These are phyloP conservation scores for Monosporascus cannonballus DNA, from an alignment of 2,329 filamentous ascomycete species.

Conservation along the genomic window DNA sequence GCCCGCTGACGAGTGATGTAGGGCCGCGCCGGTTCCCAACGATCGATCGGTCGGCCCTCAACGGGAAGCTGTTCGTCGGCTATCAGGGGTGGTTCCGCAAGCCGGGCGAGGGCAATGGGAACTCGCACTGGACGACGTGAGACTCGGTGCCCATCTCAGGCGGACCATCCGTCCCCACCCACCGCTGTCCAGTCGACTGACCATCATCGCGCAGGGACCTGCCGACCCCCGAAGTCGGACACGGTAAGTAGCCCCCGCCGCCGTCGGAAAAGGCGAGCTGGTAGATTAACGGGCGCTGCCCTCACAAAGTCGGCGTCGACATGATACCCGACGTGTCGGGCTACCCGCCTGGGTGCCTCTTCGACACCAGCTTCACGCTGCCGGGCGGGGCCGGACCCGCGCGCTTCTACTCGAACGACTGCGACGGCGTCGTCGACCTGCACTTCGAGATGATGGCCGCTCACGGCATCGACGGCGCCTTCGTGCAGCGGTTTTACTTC, in stretches of 20 bases:
- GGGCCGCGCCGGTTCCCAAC: constrained; percentile 7
- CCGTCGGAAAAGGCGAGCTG: not conserved
- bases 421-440: constrained; percentile 18
- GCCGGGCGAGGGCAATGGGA: constrained; percentile 16
- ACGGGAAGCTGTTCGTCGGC: constrained; percentile 19
- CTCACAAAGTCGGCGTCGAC: constrained; percentile 19
- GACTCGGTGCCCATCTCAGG: not conserved
- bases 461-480: constrained; percentile 17
- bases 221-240: constrained; percentile 15
- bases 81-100: constrained; percentile 23
- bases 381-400: constrained; percentile 7
- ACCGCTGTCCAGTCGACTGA: not conserved
- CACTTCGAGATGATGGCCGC: constrained; percentile 20
- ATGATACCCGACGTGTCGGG: constrained; percentile 18
- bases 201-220: constrained; percentile 6
- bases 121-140: constrained; percentile 22
- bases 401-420: constrained; percentile 20
- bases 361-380: constrained; percentile 17
- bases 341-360: constrained; percentile 18
- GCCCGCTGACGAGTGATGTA: not conserved
- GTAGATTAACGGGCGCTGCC: not conserved
- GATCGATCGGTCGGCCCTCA: constrained; percentile 18
- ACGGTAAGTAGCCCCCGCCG: constrained; percentile 5
- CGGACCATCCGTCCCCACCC: no score
- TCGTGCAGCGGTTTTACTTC: constrained; percentile 18